Evolutionary conservation across 306 rosid genomes (phyloP).

Genomic region (Inga laurina): DNA sequence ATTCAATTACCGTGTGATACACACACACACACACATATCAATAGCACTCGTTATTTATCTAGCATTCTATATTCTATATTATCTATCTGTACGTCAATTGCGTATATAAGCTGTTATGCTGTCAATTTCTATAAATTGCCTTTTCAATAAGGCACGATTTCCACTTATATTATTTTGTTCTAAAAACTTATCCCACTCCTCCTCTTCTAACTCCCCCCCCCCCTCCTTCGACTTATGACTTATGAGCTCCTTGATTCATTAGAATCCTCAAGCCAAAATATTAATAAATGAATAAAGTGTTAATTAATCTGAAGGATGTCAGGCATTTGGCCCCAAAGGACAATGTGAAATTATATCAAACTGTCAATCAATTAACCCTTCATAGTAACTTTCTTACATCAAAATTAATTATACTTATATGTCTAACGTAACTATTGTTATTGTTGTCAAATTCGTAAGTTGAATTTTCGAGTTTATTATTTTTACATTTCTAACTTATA

Average conservation of each 20-base stretch:
- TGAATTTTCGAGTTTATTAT: accelerated
- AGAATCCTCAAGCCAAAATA: neutral
- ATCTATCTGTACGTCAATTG: neutral
- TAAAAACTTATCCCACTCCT: neutral
- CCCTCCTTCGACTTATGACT: neutral
- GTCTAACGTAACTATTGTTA: too few species aligned
- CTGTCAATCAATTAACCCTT: neutral
- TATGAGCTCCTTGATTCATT: slow-evolving; percentile 16
- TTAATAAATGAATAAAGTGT: neutral
- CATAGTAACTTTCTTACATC: neutral
- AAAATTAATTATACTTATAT: neutral
- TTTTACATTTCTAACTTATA: too few species aligned
- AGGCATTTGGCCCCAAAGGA: neutral
- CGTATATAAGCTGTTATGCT: neutral
- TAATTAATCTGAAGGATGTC: neutral
- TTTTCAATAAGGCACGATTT: neutral
- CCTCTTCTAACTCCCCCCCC: neutral
- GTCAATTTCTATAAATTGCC: slow-evolving; percentile 21
- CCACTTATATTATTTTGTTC: neutral
- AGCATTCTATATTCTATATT: neutral
- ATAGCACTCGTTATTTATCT: too few species aligned
- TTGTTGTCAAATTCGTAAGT: accelerated
- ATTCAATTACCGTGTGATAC: neutral
- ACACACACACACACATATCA: neutral
- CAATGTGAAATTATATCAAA: neutral